Evolutionary conservation across 2,329 filamentous ascomycete species (phyloP), one percentile per base, ranked within the genome.

Genomic region (Pleoardoris graminearum): DNA sequence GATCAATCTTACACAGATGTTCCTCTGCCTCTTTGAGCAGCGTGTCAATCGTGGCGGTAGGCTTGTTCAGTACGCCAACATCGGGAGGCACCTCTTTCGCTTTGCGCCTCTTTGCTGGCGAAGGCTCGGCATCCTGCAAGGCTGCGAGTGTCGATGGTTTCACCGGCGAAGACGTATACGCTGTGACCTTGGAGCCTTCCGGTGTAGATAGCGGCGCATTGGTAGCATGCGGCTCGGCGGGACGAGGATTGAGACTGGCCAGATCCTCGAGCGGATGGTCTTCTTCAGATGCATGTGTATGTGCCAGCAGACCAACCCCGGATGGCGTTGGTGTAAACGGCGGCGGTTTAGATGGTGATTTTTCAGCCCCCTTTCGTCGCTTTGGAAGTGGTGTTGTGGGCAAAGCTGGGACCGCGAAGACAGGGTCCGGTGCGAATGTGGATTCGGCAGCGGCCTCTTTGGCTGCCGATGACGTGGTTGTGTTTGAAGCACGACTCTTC

Each of bases 121-220:
- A 65, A 8, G 55, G 29, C 14, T 29, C 42, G 16, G 27, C 50
- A 33, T 23, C 42, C 27, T 51, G 33, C 7, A n/a, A n/a, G n/a
- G n/a, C n/a, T n/a, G n/a, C n/a, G n/a, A 38, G 48, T 55, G 79
- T 76, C 50, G 55, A 77, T 60, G 55, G 72, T 60, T 66, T 61
- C n/a, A 66, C 56, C 16, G 70, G 70, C 5, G 71, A 73, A 7
- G 71, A 68, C 64, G 75, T 58, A 60, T 72, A 71, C 10, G 80
- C 78, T 21, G 88, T 75, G 7, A 90, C 67, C 38, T 84, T 80
- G 2, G 85, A 88, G 3, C 87, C 86, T 66, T 86, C 82, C 1
- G 88, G 87, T 0, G 88, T 90, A n/a, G 89, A 73, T 8, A 92
- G 77, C 1, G 84, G 80, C 1, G 87, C 88, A 68, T 91, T 90